Evolutionary conservation across 257 asterid genomes (phyloP), one percentile per base, ranked within the genome.

Genomic region (Gynochthodes officinalis): DNA sequence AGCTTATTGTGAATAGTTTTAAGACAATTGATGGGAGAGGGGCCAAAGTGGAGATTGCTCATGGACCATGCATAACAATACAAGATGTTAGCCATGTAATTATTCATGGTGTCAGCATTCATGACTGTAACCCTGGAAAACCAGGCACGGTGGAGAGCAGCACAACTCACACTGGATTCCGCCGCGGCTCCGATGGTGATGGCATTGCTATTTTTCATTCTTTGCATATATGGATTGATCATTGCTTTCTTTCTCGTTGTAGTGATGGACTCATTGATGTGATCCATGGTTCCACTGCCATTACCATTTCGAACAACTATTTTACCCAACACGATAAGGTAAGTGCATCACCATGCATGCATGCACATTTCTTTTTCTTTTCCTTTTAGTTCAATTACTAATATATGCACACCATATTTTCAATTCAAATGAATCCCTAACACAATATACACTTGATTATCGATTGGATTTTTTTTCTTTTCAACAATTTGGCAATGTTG

Each of bases 11-110:
- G 0, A 88, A 82, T 44, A 93, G 98, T 72, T 91, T 77, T 75
- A 93, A 89, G 85, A 93, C 98, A 0, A 89, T 93, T 8, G 98
- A 93, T 67, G 98, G 98, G 71, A 82, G 98, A 78, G 98, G 98
- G 63, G 94, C 50, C 0, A 84, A 76, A 73, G 97, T 91, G 77
- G 97, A 93, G 33, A 89, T 93, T 42, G 96, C 92, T 12, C 66
- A 88, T 46, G 98, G 98, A 23, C 94, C 96, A 11, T 93, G 98
- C 83, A 83, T 90, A n/a, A 87, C 93, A 4, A 72, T 90, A 10
- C 86, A 82, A 49, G 32, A 73, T 39, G 92, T 85, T 27, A 85
- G 84, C 52, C 90, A 86, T 72, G 80, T 93, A 0, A 89, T 89
- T 35, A 83, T 90, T 67, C 98, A 93, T 77, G 96, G 96, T 14